Conservation (phyloP, 305 asterid genomes). For the Galium porrigens region DNA sequence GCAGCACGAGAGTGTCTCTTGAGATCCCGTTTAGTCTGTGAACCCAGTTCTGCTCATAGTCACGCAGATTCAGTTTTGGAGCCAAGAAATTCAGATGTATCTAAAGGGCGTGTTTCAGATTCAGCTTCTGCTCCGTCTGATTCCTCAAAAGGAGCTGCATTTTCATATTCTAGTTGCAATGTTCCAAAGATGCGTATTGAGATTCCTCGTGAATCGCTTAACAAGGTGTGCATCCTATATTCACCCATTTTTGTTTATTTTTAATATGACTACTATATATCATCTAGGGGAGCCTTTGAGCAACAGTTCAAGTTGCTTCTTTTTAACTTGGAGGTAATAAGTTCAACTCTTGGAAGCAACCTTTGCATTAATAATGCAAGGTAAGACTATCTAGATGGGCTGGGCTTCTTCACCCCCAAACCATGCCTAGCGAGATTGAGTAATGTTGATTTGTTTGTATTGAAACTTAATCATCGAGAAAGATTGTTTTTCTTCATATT, state of each 20-base stretch:
- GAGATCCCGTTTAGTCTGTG: slow-evolving; percentile 50
- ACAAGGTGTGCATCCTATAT: slow-evolving; percentile 33
- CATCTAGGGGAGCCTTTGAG: neutral
- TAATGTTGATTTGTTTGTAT: neutral
- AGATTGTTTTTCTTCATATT: neutral
- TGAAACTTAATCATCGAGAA: neutral
- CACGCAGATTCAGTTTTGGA: slow-evolving; percentile 25
- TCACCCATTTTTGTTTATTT: neutral
- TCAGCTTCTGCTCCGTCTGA: slow-evolving; percentile 20
- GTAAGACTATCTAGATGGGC: neutral
- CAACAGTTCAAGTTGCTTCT: neutral
- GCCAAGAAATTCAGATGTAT: slow-evolving; percentile 23
- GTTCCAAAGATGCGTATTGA: slow-evolving; percentile 32
- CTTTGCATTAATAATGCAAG: neutral
- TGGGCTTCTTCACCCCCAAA: neutral
- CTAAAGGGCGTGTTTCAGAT: slow-evolving; percentile 24
- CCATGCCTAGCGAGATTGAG: neutral
- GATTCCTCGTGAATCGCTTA: slow-evolving; percentile 46
- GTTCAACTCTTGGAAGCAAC: neutral
- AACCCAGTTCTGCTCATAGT: slow-evolving; percentile 21
- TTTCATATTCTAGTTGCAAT: slow-evolving; percentile 23
- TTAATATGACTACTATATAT: neutral
- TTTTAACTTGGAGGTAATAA: neutral
- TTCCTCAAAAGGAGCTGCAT: slow-evolving; percentile 25
- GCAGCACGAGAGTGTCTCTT: slow-evolving; percentile 65